Percentiles rank a stretch among this genome's conserved stretches.
Evolutionary conservation across 1,139 yeast genomes (phyloP).

Genomic region (Fermentozyma sake): DNA sequence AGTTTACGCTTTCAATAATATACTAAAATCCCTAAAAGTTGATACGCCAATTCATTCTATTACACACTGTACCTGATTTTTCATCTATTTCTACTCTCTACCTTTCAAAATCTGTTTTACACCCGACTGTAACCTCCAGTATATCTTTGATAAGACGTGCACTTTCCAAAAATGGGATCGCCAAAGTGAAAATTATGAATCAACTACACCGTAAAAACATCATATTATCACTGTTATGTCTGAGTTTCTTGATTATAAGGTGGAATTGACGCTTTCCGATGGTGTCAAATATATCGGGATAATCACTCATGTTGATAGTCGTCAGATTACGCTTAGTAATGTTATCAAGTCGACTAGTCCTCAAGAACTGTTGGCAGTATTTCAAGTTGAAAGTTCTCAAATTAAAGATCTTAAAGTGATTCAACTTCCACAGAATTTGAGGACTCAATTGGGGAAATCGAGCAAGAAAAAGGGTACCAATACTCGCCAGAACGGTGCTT

Average conservation of each 20-base stretch:
- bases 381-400: constrained; percentile 27
- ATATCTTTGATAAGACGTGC: too few species aligned
- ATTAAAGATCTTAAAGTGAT: constrained; percentile 49
- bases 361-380: constrained; percentile 12
- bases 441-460: constrained; percentile 12
- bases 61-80: too few species aligned
- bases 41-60: too few species aligned
- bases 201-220: too few species aligned
- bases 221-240: too few species aligned
- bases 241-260: constrained; percentile 54
- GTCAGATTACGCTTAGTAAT: constrained; percentile 32
- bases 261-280: constrained; percentile 44
- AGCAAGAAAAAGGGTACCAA: constrained; percentile 14
- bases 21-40: too few species aligned
- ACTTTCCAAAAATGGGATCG: too few species aligned
- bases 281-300: constrained; percentile 44
- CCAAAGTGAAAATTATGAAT: too few species aligned
- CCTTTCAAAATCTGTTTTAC: too few species aligned
- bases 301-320: constrained; percentile 40
- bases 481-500: constrained; percentile 4
- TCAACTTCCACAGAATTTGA: constrained; percentile 39
- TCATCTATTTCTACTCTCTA: too few species aligned
- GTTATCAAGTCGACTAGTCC: constrained; percentile 22
- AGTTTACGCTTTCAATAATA: too few species aligned
- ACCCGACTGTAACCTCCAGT: too few species aligned